Evolutionary conservation across 192 early-diverging fungal genomes (phyloP).

Genomic region (Paraglomus occultum): DNA sequence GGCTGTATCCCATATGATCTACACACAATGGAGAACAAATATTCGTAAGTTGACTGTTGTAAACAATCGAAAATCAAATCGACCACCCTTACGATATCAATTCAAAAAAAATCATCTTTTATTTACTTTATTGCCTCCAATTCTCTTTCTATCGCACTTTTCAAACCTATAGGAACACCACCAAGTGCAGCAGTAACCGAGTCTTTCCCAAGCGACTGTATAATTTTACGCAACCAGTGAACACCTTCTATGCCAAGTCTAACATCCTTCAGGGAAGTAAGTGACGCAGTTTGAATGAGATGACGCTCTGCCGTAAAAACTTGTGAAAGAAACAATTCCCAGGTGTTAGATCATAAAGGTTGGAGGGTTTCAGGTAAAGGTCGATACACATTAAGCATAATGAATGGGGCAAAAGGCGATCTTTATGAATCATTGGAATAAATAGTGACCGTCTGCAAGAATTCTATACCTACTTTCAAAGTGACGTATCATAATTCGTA

Average conservation of each 20-base stretch:
- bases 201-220: conserved; percentile 51
- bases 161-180: conserved; percentile 59
- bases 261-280: conserved; percentile 59
- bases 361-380: no score
- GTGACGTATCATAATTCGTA: no score
- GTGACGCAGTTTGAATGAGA: conserved; percentile 54
- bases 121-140: conserved; percentile 59
- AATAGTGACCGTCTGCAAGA: no score
- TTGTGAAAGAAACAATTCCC: conserved; percentile 2
- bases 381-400: no score
- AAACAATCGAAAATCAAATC: not conserved
- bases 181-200: conserved; percentile 62
- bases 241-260: conserved; percentile 79
- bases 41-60: not conserved
- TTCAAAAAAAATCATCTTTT: not conserved
- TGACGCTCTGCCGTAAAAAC: conserved; percentile 57
- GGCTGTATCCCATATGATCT: conserved; percentile 67
- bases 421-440: no score
- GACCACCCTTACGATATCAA: not conserved
- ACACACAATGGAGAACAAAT: conserved; percentile 6
- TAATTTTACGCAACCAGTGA: conserved; percentile 72
- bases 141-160: conserved; percentile 62
- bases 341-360: no score
- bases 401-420: no score
- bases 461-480: no score